Base-by-base conservation (phyloP, 78 protist genomes). In the Dictyostelium brefeldianum region DNA sequence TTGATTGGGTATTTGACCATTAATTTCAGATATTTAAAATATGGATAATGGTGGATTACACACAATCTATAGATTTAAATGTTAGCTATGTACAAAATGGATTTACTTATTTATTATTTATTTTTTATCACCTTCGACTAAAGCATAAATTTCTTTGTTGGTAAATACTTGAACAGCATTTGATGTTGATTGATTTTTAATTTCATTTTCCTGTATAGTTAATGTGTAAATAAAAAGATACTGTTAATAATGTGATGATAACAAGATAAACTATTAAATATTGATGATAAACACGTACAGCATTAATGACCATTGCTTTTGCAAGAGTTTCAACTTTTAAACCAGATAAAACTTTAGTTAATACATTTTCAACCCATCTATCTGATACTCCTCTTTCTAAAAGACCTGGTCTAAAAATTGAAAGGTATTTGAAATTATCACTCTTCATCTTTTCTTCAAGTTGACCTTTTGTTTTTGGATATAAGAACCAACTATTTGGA, bases 371-470 rank as follows among this genome's bases (percentile, higher is more conserved):
- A 27, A 71, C 8, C 29, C 29, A 43, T 36, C 78, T 43, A 20
- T 71, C 78, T 7, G 41, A 20, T 9, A 18, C 43, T 0, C 54
- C 54, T 43, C 78, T 71, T 7, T 91, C 54, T 36, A 95, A 64
- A 27, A 90, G 54, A 4, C 97, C 97, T 5, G 97, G 97, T 22
- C 93, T 8, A 5, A 73, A 95, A 47, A 90, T 79, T 22, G 89
- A 69, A n/a, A 71, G 22, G n/a, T 36, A 18, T 15, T 62, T 71
- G 6, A 95, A 95, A 8, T 27, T 6, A 17, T 91, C 74, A 2
- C n/a, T 50, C 41, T 69, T 85, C 80, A 82, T 54, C 3, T 54
- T 36, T 14, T 90, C 83, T 62, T 95, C 97, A 11, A 90, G 53
- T 67, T 87, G 64, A 17, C 97, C 97, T 71, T 95, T 95, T 27